Conservation (phyloP, 2,329 filamentous ascomycete species). For the Fusarium goolgardi region DNA sequence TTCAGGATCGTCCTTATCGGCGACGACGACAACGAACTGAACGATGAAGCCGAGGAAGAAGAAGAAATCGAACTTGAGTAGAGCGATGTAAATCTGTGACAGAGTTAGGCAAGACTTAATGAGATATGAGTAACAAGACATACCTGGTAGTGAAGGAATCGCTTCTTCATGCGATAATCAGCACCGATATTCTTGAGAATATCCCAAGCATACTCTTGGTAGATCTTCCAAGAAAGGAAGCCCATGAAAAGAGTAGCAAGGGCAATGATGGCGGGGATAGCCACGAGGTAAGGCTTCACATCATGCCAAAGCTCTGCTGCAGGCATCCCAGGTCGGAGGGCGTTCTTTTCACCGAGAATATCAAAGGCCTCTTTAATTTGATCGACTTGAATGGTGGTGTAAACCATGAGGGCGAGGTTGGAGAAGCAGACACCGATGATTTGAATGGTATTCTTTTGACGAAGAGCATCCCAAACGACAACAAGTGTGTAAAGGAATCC, state of each 20-base stretch:
- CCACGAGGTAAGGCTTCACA: conserved; percentile 81
- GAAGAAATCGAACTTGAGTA: conserved; percentile 99
- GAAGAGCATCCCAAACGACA: conserved; percentile 91
- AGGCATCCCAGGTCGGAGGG: conserved; percentile 56
- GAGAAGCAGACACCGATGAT: conserved; percentile 94
- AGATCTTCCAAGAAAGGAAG: conserved; percentile 91
- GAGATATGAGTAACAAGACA: conserved; percentile 37
- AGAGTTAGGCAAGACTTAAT: neutral
- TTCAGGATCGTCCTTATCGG: conserved; percentile 74
- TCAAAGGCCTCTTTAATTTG: conserved; percentile 83
- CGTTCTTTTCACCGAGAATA: conserved; percentile 59
- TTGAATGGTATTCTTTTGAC: conserved; percentile 98
- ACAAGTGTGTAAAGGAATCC: conserved; percentile 93
- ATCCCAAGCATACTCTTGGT: conserved; percentile 98
- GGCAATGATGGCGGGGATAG: conserved; percentile 86
- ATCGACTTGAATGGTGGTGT: conserved; percentile 91
- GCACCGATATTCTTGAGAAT: conserved; percentile 99
- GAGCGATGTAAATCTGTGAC: conserved; percentile 89
- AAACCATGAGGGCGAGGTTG: conserved; percentile 91
- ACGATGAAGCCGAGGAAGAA: conserved; percentile 99
- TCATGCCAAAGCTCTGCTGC: conserved; percentile 70
- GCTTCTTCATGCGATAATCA: conserved; percentile 94
- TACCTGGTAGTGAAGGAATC: conserved; percentile 97
- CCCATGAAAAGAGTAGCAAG: conserved; percentile 78
- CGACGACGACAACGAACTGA: conserved; percentile 95